Evolutionary conservation across 352 stramenopile species (phyloP), one percentile per base, ranked within the genome.

Genomic region (Phytophthora pistaciae): DNA sequence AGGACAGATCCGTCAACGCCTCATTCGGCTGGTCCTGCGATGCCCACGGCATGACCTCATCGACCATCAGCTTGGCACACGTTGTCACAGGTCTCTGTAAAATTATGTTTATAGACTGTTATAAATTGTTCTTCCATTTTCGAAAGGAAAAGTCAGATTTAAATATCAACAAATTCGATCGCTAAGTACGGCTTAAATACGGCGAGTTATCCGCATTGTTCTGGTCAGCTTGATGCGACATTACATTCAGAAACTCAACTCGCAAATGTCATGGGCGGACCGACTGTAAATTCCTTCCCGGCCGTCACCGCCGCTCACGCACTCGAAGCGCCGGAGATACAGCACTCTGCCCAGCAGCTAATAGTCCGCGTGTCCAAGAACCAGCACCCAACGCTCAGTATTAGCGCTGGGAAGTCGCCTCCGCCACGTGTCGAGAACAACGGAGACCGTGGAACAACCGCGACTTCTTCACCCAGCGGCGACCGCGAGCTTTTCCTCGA

Each of bases 401-500:
- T 23, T 52, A 52, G 46, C 46, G n/a, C 46, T 9, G 42, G 42
- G 9, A 49, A 21, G 5, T 2, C 42, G 5, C 42, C 42, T 7
- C 42, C 9, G 14, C 42, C 16, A 49, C 42, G 42, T 23, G 42
- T 49, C 16, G 42, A 49, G 14, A 49, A 9, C n/a, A 49, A 23
- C 46, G n/a, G 46, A 52, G 46, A 29, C 46, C n/a, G 46, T 52
- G 46, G 9, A 27, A 27, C 25, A 27, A 27, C 25, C 46, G 7
- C n/a, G 8, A 27, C 46, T 27, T 29, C 46, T 14, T 27, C 46
- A 14, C 20, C 46, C 7, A 16, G n/a, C n/a, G n/a, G 46, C 46
- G 46, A 52, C 46, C n/a, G 46, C 46, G 46, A 52, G 46, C 25
- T 52, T 16, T 52, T 52, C 46, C 46, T 52, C n/a, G 42, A 49